Evolutionary conservation across 305 asterid genomes (phyloP), one percentile per base, ranked within the genome.

Genomic region (Petunia hybrid): DNA sequence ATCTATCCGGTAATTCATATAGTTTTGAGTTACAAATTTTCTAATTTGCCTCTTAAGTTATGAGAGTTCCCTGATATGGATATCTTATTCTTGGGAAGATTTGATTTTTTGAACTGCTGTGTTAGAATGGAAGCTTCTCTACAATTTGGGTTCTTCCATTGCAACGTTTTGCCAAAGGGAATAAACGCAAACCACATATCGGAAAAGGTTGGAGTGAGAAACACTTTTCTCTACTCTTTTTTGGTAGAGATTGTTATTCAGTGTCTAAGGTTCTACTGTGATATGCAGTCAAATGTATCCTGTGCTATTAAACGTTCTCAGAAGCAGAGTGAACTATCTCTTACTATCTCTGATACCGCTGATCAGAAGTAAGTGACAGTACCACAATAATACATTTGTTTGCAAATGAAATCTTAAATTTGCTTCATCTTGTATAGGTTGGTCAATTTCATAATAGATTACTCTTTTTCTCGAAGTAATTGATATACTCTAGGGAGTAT

Each of bases 321-420:
- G 79, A 82, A 77, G 59, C 85, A 81, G 83, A 85, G 63, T 42
- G 83, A 64, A 66, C 79, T 51, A 59, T 42, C 84, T 43, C 76
- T 83, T 75, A 42, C 77, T 35, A 35, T 46, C 63, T 83, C 85
- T 31, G 81, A 41, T 77, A 4, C 84, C 43, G 82, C 82, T 67
- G 86, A 73, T 73, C 62, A 87, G 87, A 88, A 85, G 91, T 85
- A 79, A 35, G 79, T 77, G 73, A 38, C 59, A 48, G 76, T 36
- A 35, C 22, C 38, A 41, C 42, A 7, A 69, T 69, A 67, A 53
- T n/a, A 53, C n/a, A 10, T 53, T 53, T 53, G 57, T 53, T 53
- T 53, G 57, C 9, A 53, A 10, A 53, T 4, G 1, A n/a, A 53
- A 53, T 9, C 4, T 3, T 10, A 53, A 22, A 22, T 22, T 22